These are phyloP conservation scores for Chlorella vulgaris DNA, from an alignment of 139 green algal species.

Conservation along the genomic window DNA sequence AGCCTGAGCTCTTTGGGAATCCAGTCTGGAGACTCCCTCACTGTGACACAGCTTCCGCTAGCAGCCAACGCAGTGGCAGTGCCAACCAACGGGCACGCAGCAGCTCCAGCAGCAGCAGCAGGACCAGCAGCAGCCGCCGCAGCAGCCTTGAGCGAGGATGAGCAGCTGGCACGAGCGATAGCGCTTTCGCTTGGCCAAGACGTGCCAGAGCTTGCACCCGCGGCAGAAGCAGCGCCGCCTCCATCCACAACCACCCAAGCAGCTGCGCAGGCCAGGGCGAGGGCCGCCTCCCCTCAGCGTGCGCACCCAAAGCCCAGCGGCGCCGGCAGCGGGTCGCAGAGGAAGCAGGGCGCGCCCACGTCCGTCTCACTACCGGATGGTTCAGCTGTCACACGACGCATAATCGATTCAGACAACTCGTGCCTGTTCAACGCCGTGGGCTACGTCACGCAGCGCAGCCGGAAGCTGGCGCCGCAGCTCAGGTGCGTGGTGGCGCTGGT, in stretches of 20 bases:
- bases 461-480: slow-evolving; percentile 16
- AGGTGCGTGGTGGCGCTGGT: neutral
- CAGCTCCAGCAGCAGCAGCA: neutral
- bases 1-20: slow-evolving; percentile 45
- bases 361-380: slow-evolving; percentile 57
- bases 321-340: neutral
- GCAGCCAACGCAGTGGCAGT: neutral
- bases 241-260: neutral
- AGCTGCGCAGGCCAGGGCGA: neutral
- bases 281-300: slow-evolving; percentile 8
- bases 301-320: slow-evolving; percentile 10
- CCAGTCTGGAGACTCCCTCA: slow-evolving; percentile 63
- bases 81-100: neutral
- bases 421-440: slow-evolving; percentile 94
- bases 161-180: slow-evolving; percentile 74
- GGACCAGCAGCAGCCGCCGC: neutral
- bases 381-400: slow-evolving; percentile 70
- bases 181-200: slow-evolving; percentile 71
- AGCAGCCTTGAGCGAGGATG: slow-evolving; percentile 65
- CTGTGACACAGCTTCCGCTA: slow-evolving; percentile 43
- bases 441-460: slow-evolving; percentile 77
- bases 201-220: neutral
- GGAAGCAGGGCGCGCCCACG: slow-evolving; percentile 15
- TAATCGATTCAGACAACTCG: slow-evolving; percentile 89
- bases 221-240: slow-evolving; percentile 10